phyloP scores from a whole-genome alignment of 2,329 filamentous ascomycete species.

The Westerdykella aurantiaca region DNA sequence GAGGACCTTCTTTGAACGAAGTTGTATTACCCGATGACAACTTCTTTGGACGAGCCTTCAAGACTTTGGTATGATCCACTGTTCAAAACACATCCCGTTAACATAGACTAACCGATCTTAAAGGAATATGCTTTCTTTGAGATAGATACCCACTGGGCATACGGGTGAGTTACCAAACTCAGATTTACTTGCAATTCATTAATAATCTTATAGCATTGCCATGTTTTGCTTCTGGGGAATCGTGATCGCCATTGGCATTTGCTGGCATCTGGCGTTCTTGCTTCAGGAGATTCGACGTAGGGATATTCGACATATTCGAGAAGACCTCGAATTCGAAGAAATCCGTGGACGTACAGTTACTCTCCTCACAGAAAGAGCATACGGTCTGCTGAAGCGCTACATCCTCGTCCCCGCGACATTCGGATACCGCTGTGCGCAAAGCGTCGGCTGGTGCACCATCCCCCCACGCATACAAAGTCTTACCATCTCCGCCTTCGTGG shows the following conservation, averaged over 20 bases:
- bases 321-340: not conserved
- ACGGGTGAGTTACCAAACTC: constrained; percentile 16
- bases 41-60: constrained; percentile 23
- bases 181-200: not conserved
- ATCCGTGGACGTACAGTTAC: not conserved
- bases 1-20: constrained; percentile 11
- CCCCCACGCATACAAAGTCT: constrained; percentile 46
- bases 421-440: constrained; percentile 38
- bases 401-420: constrained; percentile 43
- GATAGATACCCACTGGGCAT: constrained; percentile 25
- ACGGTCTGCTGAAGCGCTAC: constrained; percentile 23
- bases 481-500: constrained; percentile 41
- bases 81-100: not conserved
- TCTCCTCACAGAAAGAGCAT: not conserved
- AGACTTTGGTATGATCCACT: constrained; percentile 20
- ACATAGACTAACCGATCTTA: not conserved
- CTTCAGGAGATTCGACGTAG: constrained; percentile 7
- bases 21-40: constrained; percentile 17
- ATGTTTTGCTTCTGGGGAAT: constrained; percentile 32
- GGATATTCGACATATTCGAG: constrained; percentile 6
- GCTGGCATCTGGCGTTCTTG: constrained; percentile 16
- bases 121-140: constrained; percentile 15
- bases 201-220: constrained; percentile 12
- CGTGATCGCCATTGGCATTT: constrained; percentile 21
- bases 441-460: constrained; percentile 42